Evolutionary conservation across 805 yeast genomes (phyloP), one percentile per base, ranked within the genome.

Genomic region (Barnettozyma salicaria): DNA sequence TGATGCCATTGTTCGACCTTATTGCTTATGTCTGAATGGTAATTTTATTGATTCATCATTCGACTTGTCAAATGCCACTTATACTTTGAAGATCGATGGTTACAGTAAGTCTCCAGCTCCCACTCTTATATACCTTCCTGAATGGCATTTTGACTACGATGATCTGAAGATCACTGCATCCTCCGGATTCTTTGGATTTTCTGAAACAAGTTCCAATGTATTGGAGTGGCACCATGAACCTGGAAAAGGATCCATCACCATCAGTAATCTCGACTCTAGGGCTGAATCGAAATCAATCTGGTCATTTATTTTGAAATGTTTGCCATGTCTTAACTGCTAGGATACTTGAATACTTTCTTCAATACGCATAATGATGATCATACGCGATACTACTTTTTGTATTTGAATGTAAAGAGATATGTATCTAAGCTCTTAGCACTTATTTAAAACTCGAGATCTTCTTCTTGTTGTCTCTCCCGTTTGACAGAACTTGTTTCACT

Each of bases 1-100:
- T 2, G 74, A 72, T 34, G 87, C 96, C 0, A 73, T 84, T 1
- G 61, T 85, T 19, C 68, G 98, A 32, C 97, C 97, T 2, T 81
- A 70, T 45, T 80, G 88, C 1, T 56, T 78, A 1, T 72, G 79
- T 4, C 67, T 80, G 0, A 67, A 67, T 23, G 97, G 97, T 2
- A 49, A 50, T 1, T 68, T 82, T 11, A 53, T 53, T 6, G 57
- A 61, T 14, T 72, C 79, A 12, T 76, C 69, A 34, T 88, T 88
- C 56, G 78, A 83, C 41, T 47, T 83, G 34, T 59, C 60, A 29
- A 55, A 60, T 5, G 63, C 64, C 16, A 59, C 53, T 20, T 86
- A 76, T 53, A 52, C 55, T 0, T 56, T 86, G 39, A 65, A 68
- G 9, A 54, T 88, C 10, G 40, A 47, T 10, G 65, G 63, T 3